Percentiles rank a stretch among this genome's conserved stretches.
These are phyloP conservation scores for Thelonectria blattea DNA, from an alignment of 2,329 filamentous ascomycete genomes.

Conservation along the genomic window DNA sequence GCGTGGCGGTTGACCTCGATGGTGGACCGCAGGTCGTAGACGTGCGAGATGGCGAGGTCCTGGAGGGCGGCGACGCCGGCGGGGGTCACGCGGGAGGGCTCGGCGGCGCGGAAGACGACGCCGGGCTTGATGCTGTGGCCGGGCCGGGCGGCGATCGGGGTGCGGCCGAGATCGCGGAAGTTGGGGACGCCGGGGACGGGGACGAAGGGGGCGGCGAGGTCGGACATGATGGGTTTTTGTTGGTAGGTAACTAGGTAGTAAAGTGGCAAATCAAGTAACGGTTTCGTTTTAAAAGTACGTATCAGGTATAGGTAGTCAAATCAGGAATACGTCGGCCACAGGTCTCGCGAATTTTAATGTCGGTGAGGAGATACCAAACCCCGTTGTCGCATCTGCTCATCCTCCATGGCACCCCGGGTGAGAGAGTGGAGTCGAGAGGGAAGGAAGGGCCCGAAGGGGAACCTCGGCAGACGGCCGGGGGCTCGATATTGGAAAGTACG, in stretches of 20 bases:
- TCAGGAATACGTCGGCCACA: too few relatives aligned
- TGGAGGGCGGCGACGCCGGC: conserved; percentile 59
- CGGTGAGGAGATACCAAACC: neutral
- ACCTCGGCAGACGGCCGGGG: conserved; percentile 11
- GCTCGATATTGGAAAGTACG: neutral
- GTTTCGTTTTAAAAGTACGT: too few relatives aligned
- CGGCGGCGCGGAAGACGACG: conserved; percentile 72
- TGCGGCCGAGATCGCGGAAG: conserved; percentile 70
- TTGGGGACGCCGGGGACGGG: conserved; percentile 66
- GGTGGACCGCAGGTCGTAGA: conserved; percentile 73
- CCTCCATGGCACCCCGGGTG: neutral
- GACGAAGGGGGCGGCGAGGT: conserved; percentile 54
- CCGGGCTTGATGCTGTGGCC: conserved; percentile 61
- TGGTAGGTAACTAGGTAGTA: too few relatives aligned
- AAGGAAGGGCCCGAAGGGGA: neutral
- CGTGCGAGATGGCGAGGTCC: conserved; percentile 63
- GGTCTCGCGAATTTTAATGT: neutral
- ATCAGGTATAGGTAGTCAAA: neutral
- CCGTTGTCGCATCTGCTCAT: conserved; percentile 12
- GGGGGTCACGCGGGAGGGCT: conserved; percentile 63
- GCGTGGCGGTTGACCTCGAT: conserved; percentile 59
- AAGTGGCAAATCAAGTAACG: neutral
- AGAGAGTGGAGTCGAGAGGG: conserved; percentile 21
- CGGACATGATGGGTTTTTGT: too few relatives aligned
- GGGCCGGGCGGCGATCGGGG: conserved; percentile 54